Evolutionary conservation across 2,329 filamentous ascomycete species (phyloP).

Genomic region (Lecanicillium sp.): DNA sequence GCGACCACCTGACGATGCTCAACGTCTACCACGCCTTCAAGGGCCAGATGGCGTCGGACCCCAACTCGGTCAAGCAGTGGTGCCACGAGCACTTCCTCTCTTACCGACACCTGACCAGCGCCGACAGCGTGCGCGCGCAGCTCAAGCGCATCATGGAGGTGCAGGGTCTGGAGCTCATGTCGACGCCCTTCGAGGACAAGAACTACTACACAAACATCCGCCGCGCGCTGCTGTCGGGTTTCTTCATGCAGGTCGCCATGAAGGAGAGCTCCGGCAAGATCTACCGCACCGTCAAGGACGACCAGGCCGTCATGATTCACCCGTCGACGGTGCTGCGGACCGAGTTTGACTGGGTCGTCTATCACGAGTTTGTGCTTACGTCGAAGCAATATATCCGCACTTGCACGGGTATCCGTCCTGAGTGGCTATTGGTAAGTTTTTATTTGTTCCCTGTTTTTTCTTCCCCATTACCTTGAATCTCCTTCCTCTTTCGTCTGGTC

Average conservation of each 20-base stretch:
- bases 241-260: constrained; percentile 99
- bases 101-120: constrained; percentile 79
- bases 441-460: neutral
- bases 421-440: constrained; percentile 78
- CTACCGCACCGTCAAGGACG: constrained; percentile 94
- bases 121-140: constrained; percentile 89
- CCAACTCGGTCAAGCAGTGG: constrained; percentile 74
- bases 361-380: constrained; percentile 97
- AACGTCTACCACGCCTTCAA: constrained; percentile 99
- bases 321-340: constrained; percentile 84
- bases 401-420: constrained; percentile 83
- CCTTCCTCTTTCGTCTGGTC: neutral
- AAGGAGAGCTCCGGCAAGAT: constrained; percentile 82
- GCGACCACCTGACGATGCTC: constrained; percentile 91
- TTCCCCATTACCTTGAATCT: neutral
- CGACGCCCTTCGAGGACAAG: constrained; percentile 87
- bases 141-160: constrained; percentile 97
- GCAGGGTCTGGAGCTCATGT: constrained; percentile 76
- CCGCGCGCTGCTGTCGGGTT: constrained; percentile 82
- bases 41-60: constrained; percentile 53
- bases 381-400: constrained; percentile 98
- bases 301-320: constrained; percentile 88
- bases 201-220: constrained; percentile 98
- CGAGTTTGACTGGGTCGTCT: constrained; percentile 93
- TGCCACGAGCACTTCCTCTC: constrained; percentile 96